phyloP scores from a whole-genome alignment of 257 asterid species.

The Schizonepeta tenuifolia region DNA sequence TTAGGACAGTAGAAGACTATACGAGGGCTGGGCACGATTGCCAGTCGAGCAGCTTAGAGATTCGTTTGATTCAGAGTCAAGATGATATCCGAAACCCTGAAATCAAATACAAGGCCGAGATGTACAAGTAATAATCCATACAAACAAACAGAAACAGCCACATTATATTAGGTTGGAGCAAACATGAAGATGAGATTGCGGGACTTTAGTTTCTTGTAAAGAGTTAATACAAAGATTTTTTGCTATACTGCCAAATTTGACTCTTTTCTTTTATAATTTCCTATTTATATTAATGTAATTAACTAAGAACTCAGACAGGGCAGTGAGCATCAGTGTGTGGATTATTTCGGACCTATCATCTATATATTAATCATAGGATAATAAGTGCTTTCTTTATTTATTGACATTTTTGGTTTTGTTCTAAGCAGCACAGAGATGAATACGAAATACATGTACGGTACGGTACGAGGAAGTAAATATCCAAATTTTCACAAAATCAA shows the following conservation, averaged over 20 bases:
- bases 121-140: conserved; percentile 47
- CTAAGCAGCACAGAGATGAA: too few species aligned
- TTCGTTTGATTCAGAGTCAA: conserved; percentile 89
- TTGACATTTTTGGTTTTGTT: not conserved
- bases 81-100: conserved; percentile 90
- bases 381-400: not conserved
- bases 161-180: not conserved
- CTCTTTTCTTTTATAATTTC: not conserved
- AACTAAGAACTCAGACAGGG: not conserved
- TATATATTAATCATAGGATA: not conserved
- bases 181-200: conserved; percentile 2
- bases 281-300: conserved; percentile 7
- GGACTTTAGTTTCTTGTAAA: not conserved
- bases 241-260: not conserved
- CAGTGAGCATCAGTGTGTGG: not conserved
- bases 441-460: too few species aligned
- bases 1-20: conserved; percentile 76
- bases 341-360: not conserved
- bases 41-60: conserved; percentile 88
- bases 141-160: conserved; percentile 16
- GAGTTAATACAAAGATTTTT: not conserved
- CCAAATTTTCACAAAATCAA: too few species aligned
- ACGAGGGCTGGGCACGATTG: conserved; percentile 79
- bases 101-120: conserved; percentile 75
- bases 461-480: too few species aligned